Evolutionary conservation across 179 eudicot genomes (phyloP).

Genomic region (Heliamphora pulchella): DNA sequence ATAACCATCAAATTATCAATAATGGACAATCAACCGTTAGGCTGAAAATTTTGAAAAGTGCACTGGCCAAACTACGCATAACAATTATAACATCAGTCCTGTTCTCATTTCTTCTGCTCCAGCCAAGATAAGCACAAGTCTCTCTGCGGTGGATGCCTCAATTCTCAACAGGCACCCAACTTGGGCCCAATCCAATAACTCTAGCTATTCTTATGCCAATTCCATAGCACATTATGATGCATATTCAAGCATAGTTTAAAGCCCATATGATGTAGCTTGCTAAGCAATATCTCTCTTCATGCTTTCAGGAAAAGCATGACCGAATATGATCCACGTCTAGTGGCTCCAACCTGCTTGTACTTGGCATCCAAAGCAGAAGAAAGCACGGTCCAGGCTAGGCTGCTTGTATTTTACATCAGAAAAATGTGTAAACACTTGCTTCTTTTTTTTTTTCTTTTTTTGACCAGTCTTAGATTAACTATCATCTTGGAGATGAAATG

Average conservation of each 20-base stretch:
- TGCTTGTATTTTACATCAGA: conserved; percentile 79
- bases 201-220: no score
- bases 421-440: conserved; percentile 53
- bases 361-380: conserved; percentile 98
- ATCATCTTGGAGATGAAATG: no score
- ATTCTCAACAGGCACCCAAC: no score
- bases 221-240: not conserved
- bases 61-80: no score
- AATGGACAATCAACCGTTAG: no score
- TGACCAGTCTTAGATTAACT: not conserved
- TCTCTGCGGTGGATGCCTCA: no score
- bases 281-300: not conserved
- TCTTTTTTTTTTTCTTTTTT: not conserved
- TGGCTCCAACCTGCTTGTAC: conserved; percentile 89
- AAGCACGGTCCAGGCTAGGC: conserved; percentile 92
- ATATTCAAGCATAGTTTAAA: not conserved
- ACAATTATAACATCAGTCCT: no score
- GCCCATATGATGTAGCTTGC: not conserved
- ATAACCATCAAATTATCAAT: no score
- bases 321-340: conserved; percentile 86
- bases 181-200: no score
- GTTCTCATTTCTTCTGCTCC: no score
- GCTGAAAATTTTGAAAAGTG: no score
- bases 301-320: conserved; percentile 69
- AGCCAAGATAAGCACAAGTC: no score